These are phyloP conservation scores for Gnomoniopsis sp. DNA, from an alignment of 2,329 filamentous ascomycete species.

Conservation along the genomic window DNA sequence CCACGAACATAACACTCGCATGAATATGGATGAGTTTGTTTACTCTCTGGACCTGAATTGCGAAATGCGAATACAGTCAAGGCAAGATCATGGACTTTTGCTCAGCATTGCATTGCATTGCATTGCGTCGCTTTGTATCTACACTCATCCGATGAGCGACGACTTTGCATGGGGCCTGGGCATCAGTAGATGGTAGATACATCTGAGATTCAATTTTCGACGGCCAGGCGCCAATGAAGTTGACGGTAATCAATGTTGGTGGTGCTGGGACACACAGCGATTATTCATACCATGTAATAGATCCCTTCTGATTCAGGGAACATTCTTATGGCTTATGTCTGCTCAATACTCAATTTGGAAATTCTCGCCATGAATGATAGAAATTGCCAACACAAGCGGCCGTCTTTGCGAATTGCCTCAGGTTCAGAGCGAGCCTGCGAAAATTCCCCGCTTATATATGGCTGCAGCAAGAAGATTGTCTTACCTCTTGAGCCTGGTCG, in stretches of 20 bases:
- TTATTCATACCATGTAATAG: neutral
- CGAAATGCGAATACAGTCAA: neutral
- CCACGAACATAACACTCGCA: neutral
- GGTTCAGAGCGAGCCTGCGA: too few species aligned
- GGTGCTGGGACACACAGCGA: neutral
- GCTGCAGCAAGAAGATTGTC: too few species aligned
- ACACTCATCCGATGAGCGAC: neutral
- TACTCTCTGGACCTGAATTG: neutral
- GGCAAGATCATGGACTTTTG: neutral
- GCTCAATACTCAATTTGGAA: neutral
- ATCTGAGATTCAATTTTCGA: neutral
- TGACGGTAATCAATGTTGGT: neutral
- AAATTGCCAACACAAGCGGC: too few species aligned
- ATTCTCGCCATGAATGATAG: too few species aligned
- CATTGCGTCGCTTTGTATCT: neutral
- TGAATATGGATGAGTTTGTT: neutral
- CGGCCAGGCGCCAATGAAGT: neutral
- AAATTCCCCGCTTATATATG: too few species aligned
- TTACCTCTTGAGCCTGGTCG: too few species aligned
- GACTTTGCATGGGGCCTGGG: neutral
- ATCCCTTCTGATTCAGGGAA: neutral
- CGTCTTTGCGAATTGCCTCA: too few species aligned
- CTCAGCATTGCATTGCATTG: too few species aligned
- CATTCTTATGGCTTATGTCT: neutral
- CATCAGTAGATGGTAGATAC: neutral